Conservation (phyloP, 2,329 filamentous ascomycete genomes). For the Tricladium varicosporioides region DNA sequence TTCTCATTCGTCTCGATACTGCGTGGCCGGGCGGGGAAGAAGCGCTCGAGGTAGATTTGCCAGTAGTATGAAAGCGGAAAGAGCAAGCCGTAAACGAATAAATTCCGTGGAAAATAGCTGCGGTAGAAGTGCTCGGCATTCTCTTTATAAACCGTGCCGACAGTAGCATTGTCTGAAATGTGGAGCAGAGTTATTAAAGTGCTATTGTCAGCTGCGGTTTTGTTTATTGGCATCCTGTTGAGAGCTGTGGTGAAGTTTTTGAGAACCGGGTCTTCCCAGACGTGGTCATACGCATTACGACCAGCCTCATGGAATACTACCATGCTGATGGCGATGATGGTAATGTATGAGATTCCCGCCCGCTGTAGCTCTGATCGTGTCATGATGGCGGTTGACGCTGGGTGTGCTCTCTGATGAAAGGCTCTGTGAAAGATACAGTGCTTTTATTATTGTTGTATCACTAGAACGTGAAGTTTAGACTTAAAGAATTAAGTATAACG, state of each 20-base stretch:
- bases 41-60: constrained; percentile 4
- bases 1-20: constrained; percentile 3
- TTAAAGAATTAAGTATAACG: background rate
- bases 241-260: constrained; percentile 3
- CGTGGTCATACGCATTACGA: constrained; percentile 1
- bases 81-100: constrained; percentile 1
- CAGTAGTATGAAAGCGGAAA: constrained; percentile 4
- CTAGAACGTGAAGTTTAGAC: background rate
- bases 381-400: constrained; percentile 2
- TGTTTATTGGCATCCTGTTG: background rate
- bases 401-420: background rate
- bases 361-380: constrained; percentile 1
- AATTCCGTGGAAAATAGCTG: background rate
- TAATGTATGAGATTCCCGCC: constrained; percentile 1
- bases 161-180: background rate
- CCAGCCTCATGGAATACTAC: constrained; percentile 1
- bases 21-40: constrained; percentile 4
- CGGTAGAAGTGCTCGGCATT: background rate
- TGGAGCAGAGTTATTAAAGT: background rate
- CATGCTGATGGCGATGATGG: background rate
- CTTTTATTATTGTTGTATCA: background rate
- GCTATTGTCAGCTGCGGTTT: background rate
- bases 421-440: background rate
- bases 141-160: background rate
- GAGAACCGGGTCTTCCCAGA: constrained; percentile 3